Percentiles rank a stretch among this genome's conserved stretches.
Evolutionary conservation across 2,329 filamentous ascomycete genomes (phyloP).

Genomic region (Fusarium hainanense): DNA sequence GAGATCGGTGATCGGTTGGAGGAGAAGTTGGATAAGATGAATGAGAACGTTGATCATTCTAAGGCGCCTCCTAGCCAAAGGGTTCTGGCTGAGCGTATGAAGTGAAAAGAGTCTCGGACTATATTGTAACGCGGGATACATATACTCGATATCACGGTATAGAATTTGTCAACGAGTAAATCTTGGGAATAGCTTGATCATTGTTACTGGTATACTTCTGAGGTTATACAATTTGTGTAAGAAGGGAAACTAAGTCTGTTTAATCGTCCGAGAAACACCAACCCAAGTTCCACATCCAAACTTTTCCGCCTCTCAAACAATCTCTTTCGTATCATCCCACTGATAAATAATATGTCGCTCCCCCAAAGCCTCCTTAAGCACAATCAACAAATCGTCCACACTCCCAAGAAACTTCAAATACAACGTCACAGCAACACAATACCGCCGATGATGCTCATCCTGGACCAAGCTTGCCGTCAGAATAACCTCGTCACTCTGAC

Average conservation of each 20-base stretch:
- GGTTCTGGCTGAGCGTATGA: not conserved
- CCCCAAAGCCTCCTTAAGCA: constrained; percentile 57
- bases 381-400: constrained; percentile 58
- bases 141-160: no score
- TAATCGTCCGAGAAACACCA: not conserved
- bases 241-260: accelerated
- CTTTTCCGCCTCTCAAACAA: not conserved
- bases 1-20: not conserved
- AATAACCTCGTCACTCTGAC: constrained; percentile 37
- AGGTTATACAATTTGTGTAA: no score
- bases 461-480: constrained; percentile 51
- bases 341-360: constrained; percentile 53
- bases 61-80: not conserved
- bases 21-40: not conserved
- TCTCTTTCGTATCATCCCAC: constrained; percentile 38
- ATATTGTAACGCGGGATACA: no score
- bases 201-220: no score
- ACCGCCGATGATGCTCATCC: constrained; percentile 57
- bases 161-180: no score
- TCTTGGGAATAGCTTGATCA: accelerated
- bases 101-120: not conserved
- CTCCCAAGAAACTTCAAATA: constrained; percentile 57
- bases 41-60: not conserved
- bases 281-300: not conserved
- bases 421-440: constrained; percentile 58